Conservation (phyloP, 2,329 filamentous ascomycete genomes). For the Rasamsonia emersonii region DNA sequence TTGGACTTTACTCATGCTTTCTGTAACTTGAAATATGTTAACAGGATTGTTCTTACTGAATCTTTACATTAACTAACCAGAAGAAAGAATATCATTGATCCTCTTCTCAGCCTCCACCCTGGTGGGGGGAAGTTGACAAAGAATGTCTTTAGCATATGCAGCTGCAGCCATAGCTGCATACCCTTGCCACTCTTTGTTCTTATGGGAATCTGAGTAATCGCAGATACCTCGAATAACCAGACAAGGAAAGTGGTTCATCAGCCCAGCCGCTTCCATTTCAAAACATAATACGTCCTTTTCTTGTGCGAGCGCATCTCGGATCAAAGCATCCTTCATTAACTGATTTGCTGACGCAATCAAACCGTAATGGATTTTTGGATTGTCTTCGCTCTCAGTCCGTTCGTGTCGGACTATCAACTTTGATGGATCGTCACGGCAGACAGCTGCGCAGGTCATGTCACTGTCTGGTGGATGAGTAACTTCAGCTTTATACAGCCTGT, state of each 20-base stretch:
- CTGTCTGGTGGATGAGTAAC: conserved; percentile 3
- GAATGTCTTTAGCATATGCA: conserved; percentile 16
- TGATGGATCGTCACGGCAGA: conserved; percentile 1
- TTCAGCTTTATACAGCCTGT: conserved; percentile 5
- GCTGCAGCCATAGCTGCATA: conserved; percentile 23
- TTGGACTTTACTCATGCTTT: conserved; percentile 1
- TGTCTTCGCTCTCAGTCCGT: conserved; percentile 5
- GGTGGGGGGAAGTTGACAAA: conserved; percentile 5
- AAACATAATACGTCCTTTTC: conserved; percentile 15
- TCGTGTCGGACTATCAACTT: background rate
- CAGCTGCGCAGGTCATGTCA: conserved; percentile 2
- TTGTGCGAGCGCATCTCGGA: conserved; percentile 4
- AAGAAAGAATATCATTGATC: conserved; percentile 18
- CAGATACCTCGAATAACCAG: conserved; percentile 34
- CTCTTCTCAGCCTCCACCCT: conserved; percentile 25
- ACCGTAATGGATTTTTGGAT: conserved; percentile 9
- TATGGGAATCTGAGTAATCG: conserved; percentile 33
- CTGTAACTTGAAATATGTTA: conserved; percentile 1
- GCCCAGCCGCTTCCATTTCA: conserved; percentile 22
- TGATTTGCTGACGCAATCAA: conserved; percentile 12
- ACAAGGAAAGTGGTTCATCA: conserved; percentile 25
- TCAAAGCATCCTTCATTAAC: conserved; percentile 10
- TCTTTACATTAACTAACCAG: background rate
- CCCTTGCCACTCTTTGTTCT: conserved; percentile 15
- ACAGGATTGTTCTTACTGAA: background rate